Base-by-base conservation (phyloP, 2,329 filamentous ascomycete species). In the Arthrobotrys musiformis region DNA sequence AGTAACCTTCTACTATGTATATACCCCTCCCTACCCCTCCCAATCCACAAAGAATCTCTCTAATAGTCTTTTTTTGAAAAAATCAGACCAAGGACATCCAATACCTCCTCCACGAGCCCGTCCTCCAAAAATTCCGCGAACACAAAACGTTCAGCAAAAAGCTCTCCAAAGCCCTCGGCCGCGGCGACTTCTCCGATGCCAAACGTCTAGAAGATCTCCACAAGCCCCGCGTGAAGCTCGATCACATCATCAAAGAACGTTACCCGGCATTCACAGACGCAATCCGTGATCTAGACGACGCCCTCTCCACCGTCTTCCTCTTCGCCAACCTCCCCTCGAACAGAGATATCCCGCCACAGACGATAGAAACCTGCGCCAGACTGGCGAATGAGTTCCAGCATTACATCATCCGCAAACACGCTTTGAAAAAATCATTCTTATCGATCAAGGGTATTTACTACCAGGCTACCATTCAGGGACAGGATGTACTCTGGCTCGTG, bases 381-480 rank as follows among this genome's bases (percentile, higher is more conserved):
- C 86, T 99, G 67, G 94, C 91, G 81, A 90, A 94, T 84, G 95
- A 99, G 85, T 99, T 99, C 84, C 92, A 98, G 85, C 95, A 98
- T 86, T 99, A 97, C 85, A 88, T 99, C 79, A 99, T 99, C 82
- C 89, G 91, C 54, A 96, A 94, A 46, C 90, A 97, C 85, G 93
- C 92, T 81, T 86, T 99, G 81, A 92, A 93, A 82, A 98, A 97
- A 86, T 97, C 94, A 0, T 99, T 99, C 86, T 86, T 99, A 79
- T 97, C 93, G 1, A 98, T 99, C 85, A 99, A 99, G 87, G 95
- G 95, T 78, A 98, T 99, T 82, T 99, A 99, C 86, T 99, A 98
- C 85, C 94, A 98, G 85, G 95, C 94, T 24, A 97, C 91, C 62
- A 96, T 99, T 78, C 93, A 97, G 84, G 95, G 95, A 58, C 94